Conservation (phyloP, 2,329 filamentous ascomycete genomes). For the Hypoxylon sp. region DNA sequence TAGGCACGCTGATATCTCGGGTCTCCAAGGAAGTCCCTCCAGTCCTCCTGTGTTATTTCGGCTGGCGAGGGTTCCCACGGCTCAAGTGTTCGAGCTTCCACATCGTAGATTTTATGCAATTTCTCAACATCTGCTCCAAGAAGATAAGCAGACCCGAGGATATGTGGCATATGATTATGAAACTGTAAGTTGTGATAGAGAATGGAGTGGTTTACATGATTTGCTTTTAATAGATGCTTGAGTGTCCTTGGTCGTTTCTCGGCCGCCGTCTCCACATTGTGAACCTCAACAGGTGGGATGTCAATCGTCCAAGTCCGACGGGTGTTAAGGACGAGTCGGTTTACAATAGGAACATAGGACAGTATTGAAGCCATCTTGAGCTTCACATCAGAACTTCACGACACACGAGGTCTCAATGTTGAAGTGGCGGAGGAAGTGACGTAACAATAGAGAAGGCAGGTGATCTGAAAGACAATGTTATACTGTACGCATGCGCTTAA, state of each 20-base stretch:
- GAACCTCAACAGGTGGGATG: conserved; percentile 77
- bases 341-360: conserved; percentile 59
- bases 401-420: conserved; percentile 5
- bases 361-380: conserved; percentile 56
- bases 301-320: conserved; percentile 58
- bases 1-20: conserved; percentile 88
- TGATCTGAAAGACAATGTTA: conserved; percentile 13
- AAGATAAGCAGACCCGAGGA: conserved; percentile 87
- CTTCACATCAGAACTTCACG: conserved; percentile 26
- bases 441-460: conserved; percentile 27
- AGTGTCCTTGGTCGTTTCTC: conserved; percentile 86
- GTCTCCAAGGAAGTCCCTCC: conserved; percentile 86
- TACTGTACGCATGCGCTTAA: conserved; percentile 29
- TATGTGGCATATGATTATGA: conserved; percentile 87
- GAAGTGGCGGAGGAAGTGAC: conserved; percentile 35
- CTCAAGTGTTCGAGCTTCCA: conserved; percentile 77
- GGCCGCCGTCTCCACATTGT: conserved; percentile 82
- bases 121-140: conserved; percentile 81
- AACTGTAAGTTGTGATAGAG: conserved; percentile 80
- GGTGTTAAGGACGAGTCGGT: conserved; percentile 53
- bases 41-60: conserved; percentile 86
- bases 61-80: conserved; percentile 86
- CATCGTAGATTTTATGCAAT: conserved; percentile 84
- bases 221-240: conserved; percentile 91
- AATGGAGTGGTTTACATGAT: conserved; percentile 90